A percentile compares a stretch with the other conserved stretches of the same genome.
Conservation (phyloP, 2,329 filamentous ascomycete genomes). For the Plenodomus biglobosus region DNA sequence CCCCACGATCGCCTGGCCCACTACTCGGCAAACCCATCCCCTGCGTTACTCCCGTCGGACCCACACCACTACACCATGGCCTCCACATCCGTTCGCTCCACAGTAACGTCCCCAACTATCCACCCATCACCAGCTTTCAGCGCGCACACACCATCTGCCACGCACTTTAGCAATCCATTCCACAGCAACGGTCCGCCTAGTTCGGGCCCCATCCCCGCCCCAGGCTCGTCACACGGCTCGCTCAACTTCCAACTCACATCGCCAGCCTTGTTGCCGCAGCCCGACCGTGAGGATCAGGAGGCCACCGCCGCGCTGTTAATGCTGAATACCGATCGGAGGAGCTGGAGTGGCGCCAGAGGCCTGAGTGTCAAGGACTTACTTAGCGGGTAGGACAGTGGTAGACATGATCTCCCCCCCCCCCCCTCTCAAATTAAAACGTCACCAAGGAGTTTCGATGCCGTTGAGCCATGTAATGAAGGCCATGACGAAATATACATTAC, state of each 20-base stretch:
- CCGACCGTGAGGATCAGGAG: constrained; percentile 61
- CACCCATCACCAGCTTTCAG: constrained; percentile 44
- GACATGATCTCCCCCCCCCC: no score
- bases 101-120: constrained; percentile 39
- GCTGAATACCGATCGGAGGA: constrained; percentile 76
- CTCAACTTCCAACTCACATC: constrained; percentile 39
- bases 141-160: constrained; percentile 42
- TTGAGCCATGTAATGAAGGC: no score
- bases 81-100: constrained; percentile 45
- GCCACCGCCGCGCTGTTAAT: constrained; percentile 85
- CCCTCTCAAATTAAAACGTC: no score
- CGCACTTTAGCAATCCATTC: constrained; percentile 38
- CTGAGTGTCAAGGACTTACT: constrained; percentile 54
- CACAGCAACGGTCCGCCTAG: constrained; percentile 26
- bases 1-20: constrained; percentile 50
- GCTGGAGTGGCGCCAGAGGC: constrained; percentile 44
- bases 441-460: no score
- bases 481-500: no score
- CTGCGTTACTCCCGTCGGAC: constrained; percentile 44
- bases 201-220: constrained; percentile 17
- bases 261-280: constrained; percentile 40
- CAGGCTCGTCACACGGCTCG: constrained; percentile 27
- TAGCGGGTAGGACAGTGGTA: constrained; percentile 30
- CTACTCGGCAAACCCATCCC: constrained; percentile 49
- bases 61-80: constrained; percentile 52